Evolutionary conservation across 2,329 filamentous ascomycete species (phyloP), one percentile per base, ranked within the genome.

Genomic region (Myriosclerotinia duriaeana): DNA sequence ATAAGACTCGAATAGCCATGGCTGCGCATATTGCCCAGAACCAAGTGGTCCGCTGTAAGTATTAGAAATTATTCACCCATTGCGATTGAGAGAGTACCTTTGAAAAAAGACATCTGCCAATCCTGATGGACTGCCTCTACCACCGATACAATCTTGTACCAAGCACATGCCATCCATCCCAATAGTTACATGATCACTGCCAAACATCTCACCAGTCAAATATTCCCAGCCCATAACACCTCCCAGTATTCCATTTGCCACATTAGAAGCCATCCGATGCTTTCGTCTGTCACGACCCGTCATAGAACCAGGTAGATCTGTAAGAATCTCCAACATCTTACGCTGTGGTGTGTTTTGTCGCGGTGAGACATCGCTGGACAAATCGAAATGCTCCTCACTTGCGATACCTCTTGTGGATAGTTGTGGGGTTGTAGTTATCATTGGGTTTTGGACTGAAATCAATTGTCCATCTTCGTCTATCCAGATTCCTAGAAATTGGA

Each of bases 141-240:
- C 76, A 1, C 74, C 75, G 46, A 77, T 73, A 65, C 76, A 78
- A 40, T 76, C 70, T 61, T 72, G 70, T 50, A 71, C 71, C 34
- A 78, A 68, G 64, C 77, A 78, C 75, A 77, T 77, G 0, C 76
- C 76, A 64, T 77, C 74, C 56, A 75, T 72, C 11, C 74, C 73
- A 53, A 77, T 71, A 34, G 70, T 71, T 40, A 74, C 71, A 70
- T 78, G 77, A 66, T 78, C 75, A 9, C 69, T 73, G 38, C 71
- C 71, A 65, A 78, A 77, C 76, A 78, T 77, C 60, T 78, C 76
- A 46, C 76, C 76, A 1, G 78, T 70, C 42, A 78, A 58, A 64
- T 75, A 78, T 59, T 77, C 76, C 76, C 76, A 78, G 5, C 76
- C 76, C 68, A 73, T 75, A 1, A 73, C 71, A 30, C 72, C 71